These are phyloP conservation scores for Vachellia collinsii DNA, from an alignment of 306 rosid species.

Conservation along the genomic window DNA sequence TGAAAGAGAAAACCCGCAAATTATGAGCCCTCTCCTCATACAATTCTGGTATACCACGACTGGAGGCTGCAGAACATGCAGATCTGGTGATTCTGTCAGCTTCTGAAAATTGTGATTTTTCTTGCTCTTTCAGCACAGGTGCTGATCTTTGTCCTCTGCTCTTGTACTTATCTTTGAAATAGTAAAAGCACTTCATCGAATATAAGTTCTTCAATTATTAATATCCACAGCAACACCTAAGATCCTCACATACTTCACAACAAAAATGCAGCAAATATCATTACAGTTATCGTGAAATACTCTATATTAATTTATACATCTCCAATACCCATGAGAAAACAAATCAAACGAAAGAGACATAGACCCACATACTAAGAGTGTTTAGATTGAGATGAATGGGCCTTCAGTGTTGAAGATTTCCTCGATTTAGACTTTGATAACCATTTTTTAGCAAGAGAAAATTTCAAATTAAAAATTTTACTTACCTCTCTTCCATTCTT, in stretches of 20 bases:
- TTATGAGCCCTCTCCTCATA: conserved; percentile 65
- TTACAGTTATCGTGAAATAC: conserved; percentile 12
- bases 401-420: not conserved
- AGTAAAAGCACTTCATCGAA: conserved; percentile 76
- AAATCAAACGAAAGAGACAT: not conserved
- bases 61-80: conserved; percentile 47
- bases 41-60: conserved; percentile 58
- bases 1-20: conserved; percentile 51
- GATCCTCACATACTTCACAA: conserved; percentile 32
- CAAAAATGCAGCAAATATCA: conserved; percentile 33
- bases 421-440: not conserved
- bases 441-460: not conserved
- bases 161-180: conserved; percentile 56
- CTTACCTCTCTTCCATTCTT: not conserved
- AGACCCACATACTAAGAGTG: not conserved
- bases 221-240: conserved; percentile 7
- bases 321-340: not conserved
- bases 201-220: conserved; percentile 9
- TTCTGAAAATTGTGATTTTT: conserved; percentile 41
- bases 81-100: conserved; percentile 8
- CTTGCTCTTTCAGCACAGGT: conserved; percentile 50
- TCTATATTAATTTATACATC: not conserved
- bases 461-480: not conserved
- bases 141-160: conserved; percentile 63
- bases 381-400: not conserved